A percentile compares a stretch with the other conserved stretches of the same genome.
Evolutionary conservation across 371 early-diverging fungal species (phyloP).

Genomic region (Zychaea mexicana): DNA sequence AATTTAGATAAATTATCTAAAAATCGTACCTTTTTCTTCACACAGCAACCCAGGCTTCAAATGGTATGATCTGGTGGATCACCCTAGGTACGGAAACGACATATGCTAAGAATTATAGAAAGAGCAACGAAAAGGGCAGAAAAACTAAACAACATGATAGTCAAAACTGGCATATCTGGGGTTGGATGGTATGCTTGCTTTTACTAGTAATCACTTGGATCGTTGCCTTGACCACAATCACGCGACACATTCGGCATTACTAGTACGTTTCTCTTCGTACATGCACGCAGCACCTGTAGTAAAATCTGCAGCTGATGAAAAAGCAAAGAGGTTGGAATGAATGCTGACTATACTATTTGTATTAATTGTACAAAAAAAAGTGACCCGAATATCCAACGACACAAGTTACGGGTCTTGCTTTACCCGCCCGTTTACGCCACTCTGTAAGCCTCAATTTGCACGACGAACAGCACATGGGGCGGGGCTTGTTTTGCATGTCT

Average conservation of each 20-base stretch:
- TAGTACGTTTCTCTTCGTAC: constrained; percentile 25
- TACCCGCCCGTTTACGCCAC: constrained; percentile 51
- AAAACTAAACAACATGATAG: too few species aligned
- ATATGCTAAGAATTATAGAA: too few species aligned
- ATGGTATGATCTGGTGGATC: constrained; percentile 32
- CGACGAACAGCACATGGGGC: too few species aligned
- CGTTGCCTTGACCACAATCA: constrained; percentile 32
- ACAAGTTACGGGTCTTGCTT: constrained; percentile 50
- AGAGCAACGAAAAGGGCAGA: too few species aligned
- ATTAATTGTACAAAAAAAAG: constrained; percentile 7
- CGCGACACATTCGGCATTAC: constrained; percentile 40
- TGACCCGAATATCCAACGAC: constrained; percentile 44
- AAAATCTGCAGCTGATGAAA: too few species aligned
- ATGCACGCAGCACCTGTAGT: too few species aligned
- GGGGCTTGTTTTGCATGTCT: neutral
- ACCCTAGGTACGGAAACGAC: constrained; percentile 33
- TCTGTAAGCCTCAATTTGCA: constrained; percentile 13
- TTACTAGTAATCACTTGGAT: constrained; percentile 36
- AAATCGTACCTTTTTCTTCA: neutral
- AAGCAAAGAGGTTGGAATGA: too few species aligned
- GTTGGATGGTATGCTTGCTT: constrained; percentile 43
- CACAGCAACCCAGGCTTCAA: constrained; percentile 38
- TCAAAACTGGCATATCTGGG: constrained; percentile 47
- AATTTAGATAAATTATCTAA: constrained; percentile 9
- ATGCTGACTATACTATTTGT: too few species aligned